A percentile compares a stretch with the other conserved stretches of the same genome.
Evolutionary conservation across 163 green algal species (phyloP).

Genomic region (Scenedesmus sp.): DNA sequence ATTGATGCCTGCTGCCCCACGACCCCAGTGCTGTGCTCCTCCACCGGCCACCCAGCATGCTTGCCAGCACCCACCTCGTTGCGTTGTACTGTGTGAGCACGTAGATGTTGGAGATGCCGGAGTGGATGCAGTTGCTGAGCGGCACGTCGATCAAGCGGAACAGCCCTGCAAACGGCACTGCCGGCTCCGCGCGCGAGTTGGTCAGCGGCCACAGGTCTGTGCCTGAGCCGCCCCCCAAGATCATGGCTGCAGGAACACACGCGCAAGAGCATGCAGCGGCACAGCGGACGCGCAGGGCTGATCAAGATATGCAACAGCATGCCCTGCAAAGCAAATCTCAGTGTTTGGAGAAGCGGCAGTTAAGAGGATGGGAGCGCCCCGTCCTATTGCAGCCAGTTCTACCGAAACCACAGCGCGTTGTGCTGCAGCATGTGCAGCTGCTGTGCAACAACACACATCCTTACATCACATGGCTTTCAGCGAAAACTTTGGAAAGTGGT

Average conservation of each 20-base stretch:
- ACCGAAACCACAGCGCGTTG: too few relatives aligned
- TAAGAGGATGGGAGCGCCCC: slow-evolving; percentile 57
- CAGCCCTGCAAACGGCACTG: slow-evolving; percentile 53
- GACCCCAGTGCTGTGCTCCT: not conserved
- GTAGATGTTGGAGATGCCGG: slow-evolving; percentile 54
- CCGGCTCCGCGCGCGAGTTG: slow-evolving; percentile 45
- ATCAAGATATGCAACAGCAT: slow-evolving; percentile 5
- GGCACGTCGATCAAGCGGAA: slow-evolving; percentile 96
- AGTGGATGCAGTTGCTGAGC: slow-evolving; percentile 98
- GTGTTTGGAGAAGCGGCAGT: slow-evolving; percentile 68
- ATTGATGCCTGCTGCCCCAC: too few relatives aligned
- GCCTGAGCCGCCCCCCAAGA: slow-evolving; percentile 51
- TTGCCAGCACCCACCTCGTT: not conserved
- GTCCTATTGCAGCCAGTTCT: too few relatives aligned
- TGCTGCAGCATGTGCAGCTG: not conserved
- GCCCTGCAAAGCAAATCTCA: not conserved
- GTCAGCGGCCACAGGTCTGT: slow-evolving; percentile 50
- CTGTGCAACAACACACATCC: too few relatives aligned
- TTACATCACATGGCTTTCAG: too few relatives aligned
- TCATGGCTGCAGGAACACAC: slow-evolving; percentile 43
- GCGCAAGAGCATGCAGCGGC: not conserved
- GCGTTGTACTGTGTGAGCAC: slow-evolving; percentile 90
- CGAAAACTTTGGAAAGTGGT: too few relatives aligned
- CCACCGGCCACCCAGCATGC: too few relatives aligned
- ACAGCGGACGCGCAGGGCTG: not conserved